phyloP scores from a whole-genome alignment of 352 stramenopile genomes.

The Phytopythium mirpurense region DNA sequence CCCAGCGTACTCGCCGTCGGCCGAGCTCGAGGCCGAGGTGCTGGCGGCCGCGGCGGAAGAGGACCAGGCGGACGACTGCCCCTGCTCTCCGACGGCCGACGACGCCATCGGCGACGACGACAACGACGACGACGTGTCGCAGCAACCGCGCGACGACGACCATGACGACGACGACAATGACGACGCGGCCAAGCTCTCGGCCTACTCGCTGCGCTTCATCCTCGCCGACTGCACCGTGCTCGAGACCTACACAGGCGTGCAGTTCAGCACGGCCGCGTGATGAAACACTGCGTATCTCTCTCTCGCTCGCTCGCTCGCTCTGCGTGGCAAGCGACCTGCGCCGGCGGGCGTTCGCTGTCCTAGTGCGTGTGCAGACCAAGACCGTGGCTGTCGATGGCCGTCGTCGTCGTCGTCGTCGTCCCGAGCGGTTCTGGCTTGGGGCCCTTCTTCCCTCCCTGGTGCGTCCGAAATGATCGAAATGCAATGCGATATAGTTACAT shows the following conservation, averaged over 20 bases:
- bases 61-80: slow-evolving; percentile 36
- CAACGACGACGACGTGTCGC: slow-evolving; percentile 17
- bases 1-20: slow-evolving; percentile 27
- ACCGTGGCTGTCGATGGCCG: too few species aligned
- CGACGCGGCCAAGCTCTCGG: slow-evolving; percentile 29
- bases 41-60: slow-evolving; percentile 42
- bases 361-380: too few species aligned
- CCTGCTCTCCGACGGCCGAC: slow-evolving; percentile 16
- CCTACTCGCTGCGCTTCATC: slow-evolving; percentile 81
- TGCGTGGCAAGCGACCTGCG: too few species aligned
- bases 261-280: slow-evolving; percentile 35
- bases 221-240: slow-evolving; percentile 71
- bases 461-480: too few species aligned
- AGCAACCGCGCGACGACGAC: not conserved
- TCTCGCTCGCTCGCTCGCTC: not conserved
- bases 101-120: slow-evolving; percentile 35
- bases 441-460: too few species aligned
- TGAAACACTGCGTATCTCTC: too few species aligned
- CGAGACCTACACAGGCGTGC: slow-evolving; percentile 50
- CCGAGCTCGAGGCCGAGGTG: slow-evolving; percentile 42
- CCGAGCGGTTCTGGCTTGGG: too few species aligned
- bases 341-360: too few species aligned
- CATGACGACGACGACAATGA: too few species aligned
- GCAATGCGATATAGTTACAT: too few species aligned
- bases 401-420: too few species aligned